phyloP scores from a whole-genome alignment of 148 eudicot species.

The Polygonum aviculare region DNA sequence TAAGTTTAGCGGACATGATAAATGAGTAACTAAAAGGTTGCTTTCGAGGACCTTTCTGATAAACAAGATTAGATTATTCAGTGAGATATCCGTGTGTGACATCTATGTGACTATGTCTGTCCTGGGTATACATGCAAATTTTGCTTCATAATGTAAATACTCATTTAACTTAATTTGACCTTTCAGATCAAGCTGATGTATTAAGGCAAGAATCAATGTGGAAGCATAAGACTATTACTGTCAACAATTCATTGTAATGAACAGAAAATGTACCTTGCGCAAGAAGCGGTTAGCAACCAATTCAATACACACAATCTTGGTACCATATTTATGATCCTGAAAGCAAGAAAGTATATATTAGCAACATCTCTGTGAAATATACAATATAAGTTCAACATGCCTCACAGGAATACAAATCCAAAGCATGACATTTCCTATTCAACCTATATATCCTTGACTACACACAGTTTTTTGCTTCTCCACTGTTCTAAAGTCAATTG shows the following conservation, averaged over 20 bases:
- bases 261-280: constrained; percentile 47
- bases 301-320: constrained; percentile 73
- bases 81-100: background rate
- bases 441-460: background rate
- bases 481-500: background rate
- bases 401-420: background rate
- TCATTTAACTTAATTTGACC: background rate
- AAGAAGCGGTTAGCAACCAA: constrained; percentile 90
- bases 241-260: too few species aligned
- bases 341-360: background rate
- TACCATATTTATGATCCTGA: constrained; percentile 22
- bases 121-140: background rate
- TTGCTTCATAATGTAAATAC: background rate
- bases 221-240: too few species aligned
- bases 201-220: background rate
- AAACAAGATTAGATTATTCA: too few species aligned
- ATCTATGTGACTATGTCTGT: background rate
- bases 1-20: background rate
- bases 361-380: background rate
- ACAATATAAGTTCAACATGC: background rate
- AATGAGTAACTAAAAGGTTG: background rate
- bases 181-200: background rate
- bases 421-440: background rate
- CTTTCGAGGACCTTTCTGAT: too few species aligned
- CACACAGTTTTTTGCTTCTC: background rate